Evolutionary conservation across 148 eudicot species (phyloP), one percentile per base, ranked within the genome.

Genomic region (Rhododendron ovatum): DNA sequence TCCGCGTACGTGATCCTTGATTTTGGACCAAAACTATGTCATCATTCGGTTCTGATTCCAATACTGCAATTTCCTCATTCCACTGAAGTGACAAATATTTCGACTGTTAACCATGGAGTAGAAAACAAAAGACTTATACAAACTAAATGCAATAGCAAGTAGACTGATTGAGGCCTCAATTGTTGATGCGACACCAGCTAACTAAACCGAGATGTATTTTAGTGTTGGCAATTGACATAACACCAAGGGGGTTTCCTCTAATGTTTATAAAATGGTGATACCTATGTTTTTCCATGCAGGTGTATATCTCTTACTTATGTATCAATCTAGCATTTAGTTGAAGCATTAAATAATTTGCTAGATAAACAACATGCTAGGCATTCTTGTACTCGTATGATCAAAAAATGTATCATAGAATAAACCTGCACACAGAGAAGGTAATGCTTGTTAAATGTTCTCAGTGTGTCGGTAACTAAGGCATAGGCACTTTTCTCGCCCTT

Each of bases 341-440:
- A 71, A 3, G 39, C 45, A 73, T 17, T 17, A 74, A 28, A 26
- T 28, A 33, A 73, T n/a, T 73, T 7, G 26, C 24, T 61, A 20
- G 30, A 30, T 18, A 5, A 73, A 13, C 17, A 28, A 33, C 39
- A 71, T 28, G 77, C 77, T 28, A 71, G 18, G 0, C 41, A 71
- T 75, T 35, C 22, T 15, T 18, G 39, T 37, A 35, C 22, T 33
- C 3, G 24, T 35, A 74, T 17, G n/a, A 28, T 71, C 2, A 17
- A 35, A 30, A 71, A 13, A 30, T 1, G 77, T 74, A 18, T 33
- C 78, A 15, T 1, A 43, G 7, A 57, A 20, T 8, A 43, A 41
- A 94, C 99, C 95, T 96, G 99, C 80, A 96, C 87, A 84, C 91
- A 92, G 69, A 93, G 95, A 22, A 96, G 92, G 45, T 93, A 95